These are phyloP conservation scores for Hymenoscyphus scutula DNA, from an alignment of 2,329 filamentous ascomycete species.

Conservation along the genomic window DNA sequence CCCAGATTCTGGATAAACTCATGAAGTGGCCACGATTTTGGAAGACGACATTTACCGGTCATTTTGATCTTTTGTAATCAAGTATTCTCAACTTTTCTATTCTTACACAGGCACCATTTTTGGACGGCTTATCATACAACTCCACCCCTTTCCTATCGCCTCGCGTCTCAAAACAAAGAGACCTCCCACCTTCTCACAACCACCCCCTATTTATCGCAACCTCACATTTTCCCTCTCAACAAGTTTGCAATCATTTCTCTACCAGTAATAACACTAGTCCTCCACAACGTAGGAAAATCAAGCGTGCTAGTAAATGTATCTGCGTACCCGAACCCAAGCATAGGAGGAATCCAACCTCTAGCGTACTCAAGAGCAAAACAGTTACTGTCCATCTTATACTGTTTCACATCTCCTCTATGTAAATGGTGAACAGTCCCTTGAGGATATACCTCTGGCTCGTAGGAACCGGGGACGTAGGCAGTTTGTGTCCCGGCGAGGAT, in stretches of 20 bases:
- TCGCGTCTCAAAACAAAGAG: too few species aligned
- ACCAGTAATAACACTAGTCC: conserved; percentile 70
- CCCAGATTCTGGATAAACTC: too few species aligned
- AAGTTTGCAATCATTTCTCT: conserved; percentile 75
- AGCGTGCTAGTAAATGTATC: conserved; percentile 78
- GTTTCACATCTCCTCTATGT: conserved; percentile 68
- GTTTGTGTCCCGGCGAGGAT: conserved; percentile 77
- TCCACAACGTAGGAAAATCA: conserved; percentile 82
- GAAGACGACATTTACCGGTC: too few species aligned
- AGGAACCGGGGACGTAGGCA: conserved; percentile 69
- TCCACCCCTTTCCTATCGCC: neutral
- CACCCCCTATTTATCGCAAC: neutral
- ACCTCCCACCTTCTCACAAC: too few species aligned
- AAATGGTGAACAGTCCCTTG: conserved; percentile 71
- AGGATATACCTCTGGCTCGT: conserved; percentile 67
- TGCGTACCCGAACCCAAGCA: conserved; percentile 87
- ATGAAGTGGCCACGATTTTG: too few species aligned
- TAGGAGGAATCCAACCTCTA: conserved; percentile 86
- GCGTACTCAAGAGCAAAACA: conserved; percentile 85
- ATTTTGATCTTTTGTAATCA: too few species aligned
- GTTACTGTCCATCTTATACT: conserved; percentile 75
- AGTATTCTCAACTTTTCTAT: too few species aligned
- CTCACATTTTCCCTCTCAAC: conserved; percentile 61
- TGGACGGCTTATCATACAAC: neutral
- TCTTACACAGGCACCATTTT: too few species aligned